phyloP scores from a whole-genome alignment of 2,329 filamentous ascomycete species.

The Fusarium hostae region DNA sequence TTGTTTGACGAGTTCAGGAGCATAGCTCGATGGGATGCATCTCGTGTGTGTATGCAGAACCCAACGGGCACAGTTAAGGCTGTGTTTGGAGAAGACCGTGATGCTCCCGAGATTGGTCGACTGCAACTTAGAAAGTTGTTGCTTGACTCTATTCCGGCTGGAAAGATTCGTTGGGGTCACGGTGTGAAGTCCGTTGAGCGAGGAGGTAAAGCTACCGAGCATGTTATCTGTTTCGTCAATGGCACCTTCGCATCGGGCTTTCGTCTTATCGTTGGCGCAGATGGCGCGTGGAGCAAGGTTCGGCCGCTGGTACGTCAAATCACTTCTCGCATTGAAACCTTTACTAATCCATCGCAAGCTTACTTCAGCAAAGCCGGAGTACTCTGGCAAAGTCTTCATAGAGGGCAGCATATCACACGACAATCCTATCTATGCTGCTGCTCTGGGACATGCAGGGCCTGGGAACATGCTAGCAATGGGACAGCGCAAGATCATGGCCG shows the following conservation, averaged over 20 bases:
- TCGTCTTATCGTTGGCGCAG: constrained; percentile 19
- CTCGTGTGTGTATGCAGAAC: constrained; percentile 38
- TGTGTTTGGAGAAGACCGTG: constrained; percentile 32
- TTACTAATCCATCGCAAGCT: constrained; percentile 31
- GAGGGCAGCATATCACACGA: constrained; percentile 1
- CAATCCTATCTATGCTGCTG: background rate
- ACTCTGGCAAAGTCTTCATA: constrained; percentile 15
- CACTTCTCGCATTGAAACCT: constrained; percentile 48
- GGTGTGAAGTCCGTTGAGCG: background rate
- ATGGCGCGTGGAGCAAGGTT: constrained; percentile 45
- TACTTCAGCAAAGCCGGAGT: background rate
- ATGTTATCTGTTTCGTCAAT: constrained; percentile 5
- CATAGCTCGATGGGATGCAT: constrained; percentile 41
- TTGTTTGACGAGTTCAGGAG: constrained; percentile 60
- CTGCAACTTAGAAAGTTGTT: constrained; percentile 50
- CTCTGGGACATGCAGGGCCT: background rate
- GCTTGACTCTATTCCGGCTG: constrained; percentile 44
- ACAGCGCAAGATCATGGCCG: background rate
- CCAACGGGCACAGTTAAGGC: constrained; percentile 44
- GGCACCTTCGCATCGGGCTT: constrained; percentile 2
- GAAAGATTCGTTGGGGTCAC: constrained; percentile 52
- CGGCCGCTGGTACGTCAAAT: constrained; percentile 51
- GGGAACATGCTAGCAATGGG: constrained; percentile 14
- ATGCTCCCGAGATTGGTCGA: constrained; percentile 54
- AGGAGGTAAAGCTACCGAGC: fast-evolving